Percentiles rank a stretch among this genome's conserved stretches.
Evolutionary conservation across 2,329 filamentous ascomycete species (phyloP).

Genomic region (Colletotrichum sublineola): DNA sequence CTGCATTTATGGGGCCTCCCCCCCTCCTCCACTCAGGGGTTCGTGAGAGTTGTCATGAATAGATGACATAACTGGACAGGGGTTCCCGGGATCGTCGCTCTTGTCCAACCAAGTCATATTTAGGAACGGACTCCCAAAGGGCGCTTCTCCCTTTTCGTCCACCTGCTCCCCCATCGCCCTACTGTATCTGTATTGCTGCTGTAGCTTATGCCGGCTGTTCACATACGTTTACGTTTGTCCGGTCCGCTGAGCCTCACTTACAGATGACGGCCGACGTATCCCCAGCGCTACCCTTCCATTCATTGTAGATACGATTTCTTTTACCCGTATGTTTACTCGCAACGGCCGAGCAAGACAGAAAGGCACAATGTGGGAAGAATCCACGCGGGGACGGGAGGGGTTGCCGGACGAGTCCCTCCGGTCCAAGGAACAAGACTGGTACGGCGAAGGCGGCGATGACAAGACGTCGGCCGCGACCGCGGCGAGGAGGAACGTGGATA

Average conservation of each 20-base stretch:
- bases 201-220: not conserved
- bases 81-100: constrained; percentile 13
- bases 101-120: constrained; percentile 9
- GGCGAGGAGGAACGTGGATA: constrained; percentile 46
- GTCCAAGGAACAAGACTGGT: constrained; percentile 16
- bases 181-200: not conserved
- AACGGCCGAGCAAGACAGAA: constrained; percentile 6
- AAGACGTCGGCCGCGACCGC: constrained; percentile 21
- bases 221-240: not conserved
- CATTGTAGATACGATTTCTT: not conserved
- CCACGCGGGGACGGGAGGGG: constrained; percentile 5
- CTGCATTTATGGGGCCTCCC: not conserved
- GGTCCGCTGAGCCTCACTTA: constrained; percentile 7
- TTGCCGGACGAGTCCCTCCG: not conserved
- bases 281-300: not conserved
- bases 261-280: constrained; percentile 8
- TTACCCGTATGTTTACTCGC: constrained; percentile 10
- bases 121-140: constrained; percentile 14
- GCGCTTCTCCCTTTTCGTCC: constrained; percentile 22
- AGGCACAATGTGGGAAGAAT: constrained; percentile 18
- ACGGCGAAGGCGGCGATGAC: constrained; percentile 18
- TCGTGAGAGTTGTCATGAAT: constrained; percentile 8
- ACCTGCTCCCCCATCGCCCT: not conserved
- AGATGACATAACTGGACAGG: constrained; percentile 23
- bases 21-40: constrained; percentile 6